Conservation (phyloP, 176 grass and related monocot genomes). For the Zea mays region DNA sequence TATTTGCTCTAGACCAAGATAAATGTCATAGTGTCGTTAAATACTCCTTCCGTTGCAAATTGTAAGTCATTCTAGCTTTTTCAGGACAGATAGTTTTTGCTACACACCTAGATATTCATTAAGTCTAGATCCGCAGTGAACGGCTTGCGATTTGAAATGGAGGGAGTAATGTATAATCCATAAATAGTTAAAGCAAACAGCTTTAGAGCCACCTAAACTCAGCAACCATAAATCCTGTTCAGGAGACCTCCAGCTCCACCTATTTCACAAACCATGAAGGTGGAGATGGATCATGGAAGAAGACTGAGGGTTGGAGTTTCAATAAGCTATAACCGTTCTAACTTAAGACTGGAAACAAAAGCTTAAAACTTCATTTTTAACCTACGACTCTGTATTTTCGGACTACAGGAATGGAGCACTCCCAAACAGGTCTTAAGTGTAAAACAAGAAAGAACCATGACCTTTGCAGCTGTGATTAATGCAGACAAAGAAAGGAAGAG, state of each 20-base stretch:
- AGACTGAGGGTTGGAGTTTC: background rate
- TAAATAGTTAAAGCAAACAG: background rate
- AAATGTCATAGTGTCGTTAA: background rate
- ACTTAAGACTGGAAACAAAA: background rate
- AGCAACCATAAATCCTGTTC: background rate
- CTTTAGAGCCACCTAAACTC: background rate
- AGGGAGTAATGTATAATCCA: background rate
- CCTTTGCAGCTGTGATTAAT: background rate
- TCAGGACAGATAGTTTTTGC: no score
- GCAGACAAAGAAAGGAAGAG: background rate
- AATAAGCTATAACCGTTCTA: background rate
- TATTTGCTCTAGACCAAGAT: background rate
- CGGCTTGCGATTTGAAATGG: background rate
- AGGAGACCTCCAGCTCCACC: background rate
- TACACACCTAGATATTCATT: background rate
- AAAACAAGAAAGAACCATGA: slow-evolving; percentile 19
- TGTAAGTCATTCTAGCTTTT: background rate
- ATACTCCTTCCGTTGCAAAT: no score
- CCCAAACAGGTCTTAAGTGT: background rate
- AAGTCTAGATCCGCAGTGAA: background rate
- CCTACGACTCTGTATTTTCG: background rate
- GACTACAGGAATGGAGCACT: background rate
- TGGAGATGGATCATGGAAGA: background rate
- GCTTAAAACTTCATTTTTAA: background rate
- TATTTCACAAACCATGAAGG: background rate